Evolutionary conservation across 352 stramenopile species (phyloP), one percentile per base, ranked within the genome.

Genomic region (Pythium dissotocum): DNA sequence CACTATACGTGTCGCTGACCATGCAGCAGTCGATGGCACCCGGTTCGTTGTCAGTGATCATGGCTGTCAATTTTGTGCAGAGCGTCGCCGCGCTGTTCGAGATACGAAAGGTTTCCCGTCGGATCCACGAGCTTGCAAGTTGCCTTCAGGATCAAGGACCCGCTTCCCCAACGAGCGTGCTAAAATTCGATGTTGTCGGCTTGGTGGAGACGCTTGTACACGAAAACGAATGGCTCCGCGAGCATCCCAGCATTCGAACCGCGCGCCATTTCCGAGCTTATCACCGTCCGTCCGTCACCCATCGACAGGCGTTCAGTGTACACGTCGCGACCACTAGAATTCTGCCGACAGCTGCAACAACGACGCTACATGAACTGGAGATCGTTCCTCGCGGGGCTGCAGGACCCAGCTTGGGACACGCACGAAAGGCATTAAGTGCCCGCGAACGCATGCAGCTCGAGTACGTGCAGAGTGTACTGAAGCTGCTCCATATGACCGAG

Each of bases 401-500:
- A 26, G 18, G 42, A 26, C 5, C 42, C 42, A 49, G 21, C 26
- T 32, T 13, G 30, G n/a, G 12, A 10, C 4, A 0, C 5, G 32
- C 16, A 35, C 28, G 24, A 9, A 26, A 38, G 18, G 2, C 10
- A 6, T 24, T 32, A 6, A 44, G 9, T 9, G 42, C 56, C 2
- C 26, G 24, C 14, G 61, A 67, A 1, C 36, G 21, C 1, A 21
- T 67, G 6, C 61, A 61, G 35, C 38, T 67, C 16, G 26, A 57
- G 10, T 75, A 69, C 52, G 58, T 66, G 6, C 48, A 33, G 18
- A 26, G 56, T 7, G 65, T 72, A 1, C 48, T 64, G 1, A 75
- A 77, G 26, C 33, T 79, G 55, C 72, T 79, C 48, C 70, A 77
- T 13, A 74, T 72, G 55, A 72, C 67, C 10, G 70, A 79, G 44